Evolutionary conservation across 2,329 filamentous ascomycete species (phyloP), one percentile per base, ranked within the genome.

Genomic region (Aspergillus sp.): DNA sequence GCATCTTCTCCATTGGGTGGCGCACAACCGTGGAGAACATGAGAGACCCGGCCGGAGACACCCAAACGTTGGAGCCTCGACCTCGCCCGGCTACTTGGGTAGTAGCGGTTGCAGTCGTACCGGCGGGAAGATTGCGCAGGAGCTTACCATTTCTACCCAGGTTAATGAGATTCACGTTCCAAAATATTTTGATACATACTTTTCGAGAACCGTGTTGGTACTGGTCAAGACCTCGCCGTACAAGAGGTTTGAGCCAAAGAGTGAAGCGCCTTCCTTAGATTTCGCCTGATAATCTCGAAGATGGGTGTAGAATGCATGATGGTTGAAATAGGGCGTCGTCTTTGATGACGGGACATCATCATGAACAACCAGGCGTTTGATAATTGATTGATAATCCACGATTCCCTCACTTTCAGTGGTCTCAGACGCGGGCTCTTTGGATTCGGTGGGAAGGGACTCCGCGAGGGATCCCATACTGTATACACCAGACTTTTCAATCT

Each of bases 161-260:
- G 17, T 53, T 25, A 58, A 49, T 15, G 7, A 40, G 14, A 8
- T 7, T 6, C 19, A 17, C 11, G 9, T 7, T 17, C 6, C 6
- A 6, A 14, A 37, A 2, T 23, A 3, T 25, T 17, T 33, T n/a
- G 21, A 14, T 7, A 66, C 77, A 62, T 73, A 90, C 89, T 95
- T 96, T 68, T 98, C 95, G 6, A 97, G 82, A 5, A 98, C 80
- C 0, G 93, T 96, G 75, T 93, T 96, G 27, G 95, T 99, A 72
- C 91, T 96, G 3, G 93, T 97, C 15, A 97, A 82, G 6, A 96
- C 91, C 72, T 97, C 91, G 53, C 90, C 93, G 69, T 98, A 98
- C 62, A 98, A 79, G 3, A 99, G 75, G 51, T 84, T 79, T 51
- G 87, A 84, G 4, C 95, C 95, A 80, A 96, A 98, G 23, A 84